Percentiles rank a stretch among this genome's conserved stretches.
These are phyloP conservation scores for Nissolia schottii DNA, from an alignment of 306 rosid genomes.

Conservation along the genomic window DNA sequence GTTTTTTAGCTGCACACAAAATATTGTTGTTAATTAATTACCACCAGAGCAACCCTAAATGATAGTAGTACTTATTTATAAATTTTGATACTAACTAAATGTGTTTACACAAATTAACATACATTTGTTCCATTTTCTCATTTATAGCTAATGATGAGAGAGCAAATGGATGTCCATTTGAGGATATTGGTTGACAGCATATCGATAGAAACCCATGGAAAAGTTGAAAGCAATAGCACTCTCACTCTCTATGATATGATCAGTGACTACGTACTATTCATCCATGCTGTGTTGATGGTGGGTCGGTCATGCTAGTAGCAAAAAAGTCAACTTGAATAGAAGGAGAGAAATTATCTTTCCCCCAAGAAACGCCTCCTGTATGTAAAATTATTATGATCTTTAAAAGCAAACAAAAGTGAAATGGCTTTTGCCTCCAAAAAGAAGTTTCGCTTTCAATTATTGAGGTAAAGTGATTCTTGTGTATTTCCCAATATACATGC, in stretches of 20 bases:
- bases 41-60: too few species aligned
- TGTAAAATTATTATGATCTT: not conserved
- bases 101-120: not conserved
- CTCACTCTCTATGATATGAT: too few species aligned
- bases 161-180: not conserved
- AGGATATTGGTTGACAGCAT: constrained; percentile 17
- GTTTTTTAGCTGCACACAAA: too few species aligned
- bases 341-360: not conserved
- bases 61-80: too few species aligned
- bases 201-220: not conserved
- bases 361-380: not conserved
- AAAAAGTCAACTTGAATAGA: not conserved
- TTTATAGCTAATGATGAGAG: not conserved
- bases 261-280: not conserved
- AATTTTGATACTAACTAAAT: too few species aligned
- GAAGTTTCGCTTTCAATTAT: constrained; percentile 24
- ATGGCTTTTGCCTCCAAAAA: not conserved
- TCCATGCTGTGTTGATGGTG: not conserved
- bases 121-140: not conserved
- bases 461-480: not conserved
- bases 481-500: not conserved
- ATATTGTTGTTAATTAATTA: too few species aligned
- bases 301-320: constrained; percentile 18
- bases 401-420: constrained; percentile 14
- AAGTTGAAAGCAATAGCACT: not conserved